Conservation (phyloP, 345 rosid species). For the Orychophragmus violaceus region DNA sequence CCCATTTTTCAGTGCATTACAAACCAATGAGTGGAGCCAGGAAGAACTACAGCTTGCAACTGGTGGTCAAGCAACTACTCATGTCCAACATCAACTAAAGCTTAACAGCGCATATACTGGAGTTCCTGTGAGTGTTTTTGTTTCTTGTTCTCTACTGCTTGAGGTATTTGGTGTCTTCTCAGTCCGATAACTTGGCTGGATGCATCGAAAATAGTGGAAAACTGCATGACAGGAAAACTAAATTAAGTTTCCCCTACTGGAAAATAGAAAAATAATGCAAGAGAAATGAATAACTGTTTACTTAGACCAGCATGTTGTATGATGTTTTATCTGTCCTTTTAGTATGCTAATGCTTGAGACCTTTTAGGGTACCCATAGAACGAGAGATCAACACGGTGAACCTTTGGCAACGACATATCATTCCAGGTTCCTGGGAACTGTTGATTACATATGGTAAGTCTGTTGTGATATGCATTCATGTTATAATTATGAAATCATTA, state of each 20-base stretch:
- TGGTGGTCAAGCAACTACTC: constrained; percentile 44
- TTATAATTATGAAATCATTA: background rate
- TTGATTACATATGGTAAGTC: constrained; percentile 82
- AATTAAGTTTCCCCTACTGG: background rate
- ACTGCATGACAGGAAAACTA: background rate
- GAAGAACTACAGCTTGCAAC: constrained; percentile 71
- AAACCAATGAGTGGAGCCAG: constrained; percentile 45
- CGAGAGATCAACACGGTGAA: constrained; percentile 67
- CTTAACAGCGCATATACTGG: no score
- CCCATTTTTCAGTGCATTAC: constrained; percentile 24
- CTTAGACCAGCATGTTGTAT: background rate
- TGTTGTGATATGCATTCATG: background rate
- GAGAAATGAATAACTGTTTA: background rate
- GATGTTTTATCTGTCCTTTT: constrained; percentile 1
- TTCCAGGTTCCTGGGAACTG: constrained; percentile 80
- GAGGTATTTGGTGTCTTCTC: background rate
- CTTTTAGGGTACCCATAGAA: constrained; percentile 50
- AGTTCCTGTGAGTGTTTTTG: constrained; percentile 47
- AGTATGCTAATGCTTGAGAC: constrained; percentile 3
- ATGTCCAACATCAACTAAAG: constrained; percentile 53
- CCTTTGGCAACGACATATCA: constrained; percentile 92
- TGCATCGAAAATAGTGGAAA: no score
- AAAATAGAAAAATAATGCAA: background rate
- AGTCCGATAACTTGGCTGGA: background rate
- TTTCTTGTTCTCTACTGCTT: background rate